Base-by-base conservation (phyloP, 495 filamentous ascomycete species). In the Tirmania nivea region DNA sequence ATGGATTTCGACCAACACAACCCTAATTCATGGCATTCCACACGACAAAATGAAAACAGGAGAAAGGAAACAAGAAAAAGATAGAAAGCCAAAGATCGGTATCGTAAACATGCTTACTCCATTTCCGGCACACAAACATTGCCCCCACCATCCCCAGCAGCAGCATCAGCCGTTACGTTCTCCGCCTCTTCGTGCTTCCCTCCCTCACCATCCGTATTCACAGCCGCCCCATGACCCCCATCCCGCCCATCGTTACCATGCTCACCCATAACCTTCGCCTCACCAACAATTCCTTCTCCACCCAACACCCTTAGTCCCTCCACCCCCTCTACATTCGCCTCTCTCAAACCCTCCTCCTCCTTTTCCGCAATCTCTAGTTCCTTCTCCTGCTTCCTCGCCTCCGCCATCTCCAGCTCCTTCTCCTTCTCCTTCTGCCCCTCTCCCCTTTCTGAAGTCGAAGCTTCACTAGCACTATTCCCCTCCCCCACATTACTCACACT, bases 331-430 rank as follows among this genome's bases (percentile, higher is more conserved):
- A 12, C 7, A 12, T 45, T 45, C 39, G 2, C 39, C 39, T 45
- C 7, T 17, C 75, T 50, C 66, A 71, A 57, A 25, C 25, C 39
- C 39, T 45, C 3, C 39, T 75, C 51, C 66, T 72, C 57, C 75
- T 72, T 34, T 52, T 60, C 17, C 4, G 14, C 39, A 14, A 3
- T 45, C 39, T 19, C 12, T 14, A 45, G 12, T 19, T 14, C 39
- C 39, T 45, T 45, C 3, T 3, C 39, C 3, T 14, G 3, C 12
- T 45, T 4, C 3, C 5, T 8, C 8, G 12, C 9, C 37, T 66
- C 65, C 39, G 67, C 71, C 54, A 72, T 69, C 35, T 71, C 64
- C 52, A 59, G 55, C 52, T 63, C 63, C 52, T 64, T 57, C 19
- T 61, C 66, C 51, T 69, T 69, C 50, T 74, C 70, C 1, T 70